Conservation (phyloP, 73 alveolate species). For the Paraurostyla sp. region DNA sequence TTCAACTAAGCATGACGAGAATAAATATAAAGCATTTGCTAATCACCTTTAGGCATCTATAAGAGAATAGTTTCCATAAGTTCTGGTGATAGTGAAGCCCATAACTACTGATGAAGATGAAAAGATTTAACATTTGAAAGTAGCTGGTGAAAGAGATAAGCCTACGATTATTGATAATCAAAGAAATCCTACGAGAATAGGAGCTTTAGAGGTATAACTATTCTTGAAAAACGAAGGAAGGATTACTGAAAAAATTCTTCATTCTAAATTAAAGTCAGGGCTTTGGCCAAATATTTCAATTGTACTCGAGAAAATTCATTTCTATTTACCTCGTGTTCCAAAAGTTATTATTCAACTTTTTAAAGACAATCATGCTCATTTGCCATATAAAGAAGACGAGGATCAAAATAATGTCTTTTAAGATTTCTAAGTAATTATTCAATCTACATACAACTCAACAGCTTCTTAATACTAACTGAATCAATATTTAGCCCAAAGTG, state of each 20-base stretch:
- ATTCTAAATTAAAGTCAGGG: constrained; percentile 43
- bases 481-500: not conserved
- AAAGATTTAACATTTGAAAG: constrained; percentile 3
- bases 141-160: constrained; percentile 14
- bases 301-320: constrained; percentile 35
- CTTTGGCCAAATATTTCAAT: constrained; percentile 47
- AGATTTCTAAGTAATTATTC: not conserved
- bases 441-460: constrained; percentile 28
- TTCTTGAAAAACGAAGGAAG: constrained; percentile 32
- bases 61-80: constrained; percentile 55
- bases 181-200: constrained; percentile 30
- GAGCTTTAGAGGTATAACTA: constrained; percentile 52
- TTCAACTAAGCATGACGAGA: constrained; percentile 60
- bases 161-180: constrained; percentile 29
- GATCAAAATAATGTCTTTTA: constrained; percentile 10
- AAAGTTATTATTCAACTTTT: constrained; percentile 34
- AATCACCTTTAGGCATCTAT: constrained; percentile 29
- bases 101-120: constrained; percentile 52
- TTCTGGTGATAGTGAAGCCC: constrained; percentile 48
- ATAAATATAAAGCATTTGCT: constrained; percentile 48
- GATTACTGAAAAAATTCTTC: constrained; percentile 30
- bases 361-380: constrained; percentile 41
- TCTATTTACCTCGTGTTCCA: constrained; percentile 49
- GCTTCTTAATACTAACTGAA: constrained; percentile 23
- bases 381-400: constrained; percentile 3